These are phyloP conservation scores for Sporothrix humicola DNA, from an alignment of 2,329 filamentous ascomycete species.

Conservation along the genomic window DNA sequence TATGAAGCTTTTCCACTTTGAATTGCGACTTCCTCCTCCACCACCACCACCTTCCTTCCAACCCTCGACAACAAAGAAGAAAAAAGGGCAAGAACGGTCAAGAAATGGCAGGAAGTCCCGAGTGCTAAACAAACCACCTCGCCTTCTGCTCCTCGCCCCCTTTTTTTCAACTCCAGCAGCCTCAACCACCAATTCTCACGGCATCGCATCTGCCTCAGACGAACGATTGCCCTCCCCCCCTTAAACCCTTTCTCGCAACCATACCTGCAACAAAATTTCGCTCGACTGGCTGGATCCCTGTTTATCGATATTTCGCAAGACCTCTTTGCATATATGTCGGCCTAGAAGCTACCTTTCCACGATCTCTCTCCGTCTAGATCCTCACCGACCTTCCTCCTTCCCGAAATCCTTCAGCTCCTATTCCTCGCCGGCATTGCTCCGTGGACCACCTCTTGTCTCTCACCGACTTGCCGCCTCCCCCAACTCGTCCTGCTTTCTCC, in stretches of 20 bases:
- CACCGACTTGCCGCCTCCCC: neutral
- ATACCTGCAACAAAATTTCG: neutral
- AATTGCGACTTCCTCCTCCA: constrained; percentile 10
- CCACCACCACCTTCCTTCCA: constrained; percentile 6
- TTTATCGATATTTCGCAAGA: neutral
- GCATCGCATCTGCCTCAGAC: neutral
- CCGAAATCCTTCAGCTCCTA: constrained; percentile 4
- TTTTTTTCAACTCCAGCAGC: neutral
- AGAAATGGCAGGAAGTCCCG: constrained; percentile 10
- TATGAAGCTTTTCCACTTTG: constrained; percentile 26
- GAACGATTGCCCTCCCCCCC: neutral
- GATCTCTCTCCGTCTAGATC: neutral
- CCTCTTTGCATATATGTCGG: too few species aligned
- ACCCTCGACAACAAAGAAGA: constrained; percentile 15
- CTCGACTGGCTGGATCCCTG: neutral
- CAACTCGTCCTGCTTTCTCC: neutral
- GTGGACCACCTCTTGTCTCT: neutral
- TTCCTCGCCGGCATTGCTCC: neutral
- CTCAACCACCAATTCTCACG: constrained; percentile 15
- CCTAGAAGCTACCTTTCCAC: neutral
- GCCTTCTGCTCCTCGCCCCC: neutral
- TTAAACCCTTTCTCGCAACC: neutral
- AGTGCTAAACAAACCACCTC: constrained; percentile 12
- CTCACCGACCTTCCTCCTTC: neutral
- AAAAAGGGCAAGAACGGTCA: neutral